A percentile compares a stretch with the other conserved stretches of the same genome.
phyloP scores from a whole-genome alignment of 148 eudicot species.

The Rhododendron vialii region DNA sequence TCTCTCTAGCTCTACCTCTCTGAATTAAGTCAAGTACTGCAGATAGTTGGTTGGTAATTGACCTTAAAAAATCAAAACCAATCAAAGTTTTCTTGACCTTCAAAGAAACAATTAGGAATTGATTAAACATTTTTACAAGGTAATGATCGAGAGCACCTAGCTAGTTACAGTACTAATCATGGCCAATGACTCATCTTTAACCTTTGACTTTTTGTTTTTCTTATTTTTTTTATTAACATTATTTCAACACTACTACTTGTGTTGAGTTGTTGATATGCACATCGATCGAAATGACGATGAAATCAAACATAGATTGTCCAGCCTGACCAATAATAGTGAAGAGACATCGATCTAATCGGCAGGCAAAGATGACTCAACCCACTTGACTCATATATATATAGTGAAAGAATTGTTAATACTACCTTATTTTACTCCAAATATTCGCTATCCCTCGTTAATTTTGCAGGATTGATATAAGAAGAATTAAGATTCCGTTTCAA shows the following conservation, averaged over 20 bases:
- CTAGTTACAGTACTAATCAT: not conserved
- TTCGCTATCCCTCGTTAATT: not conserved
- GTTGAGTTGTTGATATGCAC: not conserved
- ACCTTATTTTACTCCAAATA: not conserved
- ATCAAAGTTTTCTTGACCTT: slow-evolving; percentile 1
- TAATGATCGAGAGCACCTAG: not conserved
- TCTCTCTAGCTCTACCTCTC: not conserved
- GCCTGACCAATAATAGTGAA: not conserved
- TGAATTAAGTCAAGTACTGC: not conserved
- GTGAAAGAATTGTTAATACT: not conserved
- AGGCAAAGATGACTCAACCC: not conserved
- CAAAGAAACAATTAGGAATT: not conserved
- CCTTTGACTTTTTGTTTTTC: not conserved
- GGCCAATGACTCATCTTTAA: not conserved
- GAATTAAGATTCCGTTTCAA: not conserved
- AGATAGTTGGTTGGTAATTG: not conserved
- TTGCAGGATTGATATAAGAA: not conserved
- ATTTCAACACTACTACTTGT: not conserved
- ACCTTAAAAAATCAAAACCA: not conserved
- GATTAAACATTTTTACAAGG: not conserved
- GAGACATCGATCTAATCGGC: not conserved
- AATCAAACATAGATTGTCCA: not conserved
- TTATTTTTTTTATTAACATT: not conserved
- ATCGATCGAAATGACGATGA: not conserved
- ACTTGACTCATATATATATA: not conserved